Evolutionary conservation across 2,329 filamentous ascomycete genomes (phyloP).

Genomic region (Cercospora janseana): DNA sequence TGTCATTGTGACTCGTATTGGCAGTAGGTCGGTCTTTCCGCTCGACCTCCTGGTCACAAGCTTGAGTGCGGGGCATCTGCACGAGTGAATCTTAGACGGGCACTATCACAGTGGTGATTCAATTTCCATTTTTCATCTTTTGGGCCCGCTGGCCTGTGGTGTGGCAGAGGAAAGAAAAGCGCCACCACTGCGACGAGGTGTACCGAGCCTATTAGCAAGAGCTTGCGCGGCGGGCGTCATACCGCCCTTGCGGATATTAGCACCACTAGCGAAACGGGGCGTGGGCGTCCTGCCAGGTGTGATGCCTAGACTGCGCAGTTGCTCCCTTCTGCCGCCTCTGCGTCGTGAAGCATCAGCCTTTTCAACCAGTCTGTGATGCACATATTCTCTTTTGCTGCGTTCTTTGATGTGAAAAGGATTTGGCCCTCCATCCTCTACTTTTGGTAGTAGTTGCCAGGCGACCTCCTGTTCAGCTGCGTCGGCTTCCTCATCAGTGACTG

Average conservation of each 20-base stretch:
- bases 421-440: conserved; percentile 53
- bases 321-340: conserved; percentile 50
- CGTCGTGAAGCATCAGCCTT: conserved; percentile 71
- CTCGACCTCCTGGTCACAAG: too few relatives aligned
- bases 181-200: conserved; percentile 29
- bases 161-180: conserved; percentile 21
- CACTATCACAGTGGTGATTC: too few relatives aligned
- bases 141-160: too few relatives aligned
- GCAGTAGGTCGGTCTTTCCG: too few relatives aligned
- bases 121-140: too few relatives aligned
- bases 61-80: too few relatives aligned
- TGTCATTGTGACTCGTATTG: too few relatives aligned
- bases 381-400: conserved; percentile 70
- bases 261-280: conserved; percentile 64
- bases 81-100: too few relatives aligned
- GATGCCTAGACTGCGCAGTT: conserved; percentile 39
- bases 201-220: conserved; percentile 62
- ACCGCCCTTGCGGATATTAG: conserved; percentile 45
- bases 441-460: conserved; percentile 45
- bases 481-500: conserved; percentile 36
- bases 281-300: conserved; percentile 56
- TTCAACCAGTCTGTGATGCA: conserved; percentile 86
- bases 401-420: conserved; percentile 80
- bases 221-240: conserved; percentile 74
- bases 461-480: conserved; percentile 39